Base-by-base conservation (phyloP, 768 basidiomycete genomes). In the Lanmaoa rubissima region DNA sequence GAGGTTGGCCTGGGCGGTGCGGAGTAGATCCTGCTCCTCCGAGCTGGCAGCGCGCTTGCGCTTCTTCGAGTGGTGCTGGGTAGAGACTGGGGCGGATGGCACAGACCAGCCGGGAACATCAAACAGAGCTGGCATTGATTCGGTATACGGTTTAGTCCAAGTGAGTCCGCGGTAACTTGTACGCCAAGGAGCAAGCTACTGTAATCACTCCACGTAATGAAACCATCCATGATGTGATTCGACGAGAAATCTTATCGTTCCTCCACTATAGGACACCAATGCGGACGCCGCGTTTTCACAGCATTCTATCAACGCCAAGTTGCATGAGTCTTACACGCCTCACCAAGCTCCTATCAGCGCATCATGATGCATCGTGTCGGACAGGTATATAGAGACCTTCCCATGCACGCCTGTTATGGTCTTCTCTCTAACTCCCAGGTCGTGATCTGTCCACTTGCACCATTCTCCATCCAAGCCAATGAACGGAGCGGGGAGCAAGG, bases 21-120 rank as follows among this genome's bases (percentile, higher is more conserved):
- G 70, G 32, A 75, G 62, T 11, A 74, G 66, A 11, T 75, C 72
- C 49, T 71, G 73, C 41, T 72, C 66, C 40, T 80, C 77, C 24
- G 67, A 65, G 19, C 65, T 38, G 31, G 50, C 57, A 66, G 85
- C 82, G 43, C 84, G 82, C 60, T 84, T 88, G 65, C 79, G 84
- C 17, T 74, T 71, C 51, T 79, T 80, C 4, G 68, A 58, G 24
- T 69, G 68, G 38, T 57, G 61, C 6, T 71, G 63, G 42, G 75
- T 71, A 32, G 73, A 55, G 44, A 82, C 68, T 7, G 81, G 79
- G 0, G 59, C 69, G 21, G 75, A 67, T 38, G 77, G 70, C 14
- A 88, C 72, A 32, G 81, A 77, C 88, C 88, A 90, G 17, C 88
- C 88, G 4, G 87, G 83, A 19, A 89, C 82, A 42, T 86, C 75